Conservation (phyloP, 345 rosid species). For the Corchorus capsularis region DNA sequence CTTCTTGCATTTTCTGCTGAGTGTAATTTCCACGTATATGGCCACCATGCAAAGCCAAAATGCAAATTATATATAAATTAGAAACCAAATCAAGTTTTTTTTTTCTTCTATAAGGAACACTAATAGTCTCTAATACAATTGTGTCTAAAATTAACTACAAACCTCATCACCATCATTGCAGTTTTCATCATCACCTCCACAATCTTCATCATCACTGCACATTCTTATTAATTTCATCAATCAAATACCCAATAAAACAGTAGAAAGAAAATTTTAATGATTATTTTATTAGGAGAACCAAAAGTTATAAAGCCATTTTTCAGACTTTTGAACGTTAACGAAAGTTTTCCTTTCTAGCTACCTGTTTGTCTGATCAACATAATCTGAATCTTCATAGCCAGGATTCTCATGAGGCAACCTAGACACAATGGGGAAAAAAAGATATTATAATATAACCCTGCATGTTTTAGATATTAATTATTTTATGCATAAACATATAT, state of each 20-base stretch:
- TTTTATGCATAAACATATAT: no score
- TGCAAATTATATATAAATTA: no score
- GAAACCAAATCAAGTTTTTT: neutral
- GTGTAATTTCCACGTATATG: neutral
- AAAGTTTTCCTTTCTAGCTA: neutral
- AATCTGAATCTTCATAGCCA: neutral
- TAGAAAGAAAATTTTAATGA: neutral
- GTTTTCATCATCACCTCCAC: neutral
- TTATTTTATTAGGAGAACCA: neutral
- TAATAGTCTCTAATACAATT: neutral
- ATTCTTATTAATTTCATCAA: neutral
- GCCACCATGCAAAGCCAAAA: neutral
- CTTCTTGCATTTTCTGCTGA: neutral
- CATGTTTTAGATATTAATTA: no score
- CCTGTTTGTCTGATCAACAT: no score
- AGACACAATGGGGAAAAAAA: neutral
- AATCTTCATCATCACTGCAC: neutral
- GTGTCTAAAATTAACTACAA: neutral
- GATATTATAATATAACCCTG: no score
- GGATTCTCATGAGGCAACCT: neutral
- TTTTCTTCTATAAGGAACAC: neutral
- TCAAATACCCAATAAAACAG: no score
- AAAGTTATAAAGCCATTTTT: neutral
- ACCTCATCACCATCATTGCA: neutral
- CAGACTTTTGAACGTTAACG: neutral